Evolutionary conservation across 2,329 filamentous ascomycete genomes (phyloP).

Genomic region (Blumeriella jaapii): DNA sequence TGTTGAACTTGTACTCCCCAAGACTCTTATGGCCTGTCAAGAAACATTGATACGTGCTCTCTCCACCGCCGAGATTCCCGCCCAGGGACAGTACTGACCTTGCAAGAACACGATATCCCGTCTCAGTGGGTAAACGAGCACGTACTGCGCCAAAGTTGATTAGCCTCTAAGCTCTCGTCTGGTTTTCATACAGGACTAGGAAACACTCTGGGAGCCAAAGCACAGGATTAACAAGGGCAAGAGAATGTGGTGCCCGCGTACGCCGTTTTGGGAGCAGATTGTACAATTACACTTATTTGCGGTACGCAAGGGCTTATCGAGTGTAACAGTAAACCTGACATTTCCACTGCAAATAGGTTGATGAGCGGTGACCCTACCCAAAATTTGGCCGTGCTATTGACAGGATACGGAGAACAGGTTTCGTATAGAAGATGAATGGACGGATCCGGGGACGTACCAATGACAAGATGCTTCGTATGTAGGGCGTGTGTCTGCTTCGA

Average conservation of each 20-base stretch:
- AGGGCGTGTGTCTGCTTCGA: constrained; percentile 2
- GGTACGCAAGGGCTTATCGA: constrained; percentile 40
- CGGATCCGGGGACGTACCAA: too few species aligned
- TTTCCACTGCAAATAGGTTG: constrained; percentile 43
- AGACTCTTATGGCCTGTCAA: constrained; percentile 10
- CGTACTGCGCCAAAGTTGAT: too few species aligned
- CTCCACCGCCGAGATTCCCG: not conserved
- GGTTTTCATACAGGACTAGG: too few species aligned
- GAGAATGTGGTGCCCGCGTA: too few species aligned
- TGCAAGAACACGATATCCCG: constrained; percentile 10
- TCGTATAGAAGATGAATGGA: too few species aligned
- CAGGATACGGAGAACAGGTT: too few species aligned
- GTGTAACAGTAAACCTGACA: constrained; percentile 36
- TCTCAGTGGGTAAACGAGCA: constrained; percentile 27
- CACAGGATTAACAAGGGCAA: too few species aligned
- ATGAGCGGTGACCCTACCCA: too few species aligned
- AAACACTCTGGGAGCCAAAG: too few species aligned
- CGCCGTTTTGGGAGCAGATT: constrained; percentile 44
- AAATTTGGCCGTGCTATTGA: too few species aligned
- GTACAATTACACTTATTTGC: constrained; percentile 53
- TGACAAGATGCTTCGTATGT: constrained; percentile 43
- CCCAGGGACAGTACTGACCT: constrained; percentile 3
- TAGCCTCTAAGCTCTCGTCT: too few species aligned
- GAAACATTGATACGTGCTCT: not conserved
- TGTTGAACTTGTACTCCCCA: constrained; percentile 6